phyloP scores from a whole-genome alignment of 2,329 filamentous ascomycete species.

The Phaeosphaeria sp. region DNA sequence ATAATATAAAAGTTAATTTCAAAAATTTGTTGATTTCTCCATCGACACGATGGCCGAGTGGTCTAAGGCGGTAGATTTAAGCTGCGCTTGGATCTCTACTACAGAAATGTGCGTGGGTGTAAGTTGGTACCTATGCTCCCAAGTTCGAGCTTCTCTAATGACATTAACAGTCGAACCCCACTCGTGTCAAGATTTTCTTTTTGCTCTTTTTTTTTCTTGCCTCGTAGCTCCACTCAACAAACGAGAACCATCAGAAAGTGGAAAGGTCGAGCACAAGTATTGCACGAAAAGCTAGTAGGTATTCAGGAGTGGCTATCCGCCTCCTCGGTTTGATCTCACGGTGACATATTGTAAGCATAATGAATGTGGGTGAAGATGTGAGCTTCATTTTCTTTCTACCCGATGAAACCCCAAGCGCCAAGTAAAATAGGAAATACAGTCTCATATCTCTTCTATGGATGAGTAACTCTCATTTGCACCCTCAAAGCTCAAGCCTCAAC shows the following conservation, averaged over 20 bases:
- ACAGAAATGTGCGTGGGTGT: slow-evolving; percentile 34
- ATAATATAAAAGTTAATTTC: not conserved
- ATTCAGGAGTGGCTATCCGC: not conserved
- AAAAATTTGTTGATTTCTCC: slow-evolving; percentile 10
- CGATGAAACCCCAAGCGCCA: not conserved
- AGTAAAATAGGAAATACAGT: not conserved
- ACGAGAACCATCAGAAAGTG: not conserved
- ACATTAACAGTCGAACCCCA: not conserved
- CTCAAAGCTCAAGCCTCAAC: not conserved
- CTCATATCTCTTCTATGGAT: no score
- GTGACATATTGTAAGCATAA: not conserved
- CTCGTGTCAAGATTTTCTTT: not conserved
- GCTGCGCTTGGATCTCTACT: slow-evolving; percentile 33
- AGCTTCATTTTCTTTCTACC: not conserved
- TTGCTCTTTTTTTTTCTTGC: not conserved
- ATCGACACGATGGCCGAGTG: slow-evolving; percentile 39
- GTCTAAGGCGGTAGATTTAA: slow-evolving; percentile 47
- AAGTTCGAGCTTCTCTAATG: slow-evolving; percentile 1
- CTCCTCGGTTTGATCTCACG: not conserved
- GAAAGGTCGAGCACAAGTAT: no score
- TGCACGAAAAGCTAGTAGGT: no score
- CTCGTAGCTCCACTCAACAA: not conserved
- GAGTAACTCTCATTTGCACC: not conserved
- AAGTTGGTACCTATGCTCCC: not conserved
- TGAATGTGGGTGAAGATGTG: not conserved